phyloP scores from a whole-genome alignment of 768 basidiomycete genomes.

The Exidia glandulosa region DNA sequence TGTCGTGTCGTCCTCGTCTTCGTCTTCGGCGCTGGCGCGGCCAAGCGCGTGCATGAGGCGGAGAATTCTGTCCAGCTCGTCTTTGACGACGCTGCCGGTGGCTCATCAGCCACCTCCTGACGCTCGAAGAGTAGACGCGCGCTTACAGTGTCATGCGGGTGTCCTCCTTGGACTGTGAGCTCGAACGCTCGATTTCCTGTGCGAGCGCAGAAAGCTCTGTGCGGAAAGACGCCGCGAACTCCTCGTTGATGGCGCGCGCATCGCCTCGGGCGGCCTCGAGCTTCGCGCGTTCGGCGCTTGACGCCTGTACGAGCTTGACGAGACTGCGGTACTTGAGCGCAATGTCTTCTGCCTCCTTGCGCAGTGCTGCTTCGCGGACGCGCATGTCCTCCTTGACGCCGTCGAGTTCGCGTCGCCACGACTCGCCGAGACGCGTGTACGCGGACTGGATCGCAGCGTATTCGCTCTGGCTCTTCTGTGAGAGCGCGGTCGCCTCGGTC shows the following conservation, averaged over 20 bases:
- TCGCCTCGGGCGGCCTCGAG: conserved; percentile 42
- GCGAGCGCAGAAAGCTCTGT: conserved; percentile 46
- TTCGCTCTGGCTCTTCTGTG: conserved; percentile 74
- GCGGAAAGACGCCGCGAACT: conserved; percentile 51
- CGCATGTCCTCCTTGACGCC: conserved; percentile 63
- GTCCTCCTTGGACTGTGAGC: not conserved
- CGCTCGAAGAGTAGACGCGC: not conserved
- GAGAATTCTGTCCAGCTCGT: not conserved
- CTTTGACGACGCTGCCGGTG: not conserved
- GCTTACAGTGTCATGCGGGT: not conserved
- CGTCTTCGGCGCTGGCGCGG: not conserved
- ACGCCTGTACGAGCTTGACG: conserved; percentile 46
- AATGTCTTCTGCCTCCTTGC: conserved; percentile 53
- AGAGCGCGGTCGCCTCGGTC: conserved; percentile 61
- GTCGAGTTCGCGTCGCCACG: conserved; percentile 66
- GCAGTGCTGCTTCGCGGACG: conserved; percentile 58
- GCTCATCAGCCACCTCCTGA: not conserved
- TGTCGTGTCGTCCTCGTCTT: not conserved
- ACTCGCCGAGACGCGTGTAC: conserved; percentile 57
- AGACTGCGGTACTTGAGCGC: conserved; percentile 50
- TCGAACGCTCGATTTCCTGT: conserved; percentile 16
- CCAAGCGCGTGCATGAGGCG: not conserved
- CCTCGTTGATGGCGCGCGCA: conserved; percentile 31
- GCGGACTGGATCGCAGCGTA: conserved; percentile 71
- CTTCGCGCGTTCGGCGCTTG: conserved; percentile 38